Conservation (phyloP, 805 yeast species). For the Lachancea dasiensis region DNA sequence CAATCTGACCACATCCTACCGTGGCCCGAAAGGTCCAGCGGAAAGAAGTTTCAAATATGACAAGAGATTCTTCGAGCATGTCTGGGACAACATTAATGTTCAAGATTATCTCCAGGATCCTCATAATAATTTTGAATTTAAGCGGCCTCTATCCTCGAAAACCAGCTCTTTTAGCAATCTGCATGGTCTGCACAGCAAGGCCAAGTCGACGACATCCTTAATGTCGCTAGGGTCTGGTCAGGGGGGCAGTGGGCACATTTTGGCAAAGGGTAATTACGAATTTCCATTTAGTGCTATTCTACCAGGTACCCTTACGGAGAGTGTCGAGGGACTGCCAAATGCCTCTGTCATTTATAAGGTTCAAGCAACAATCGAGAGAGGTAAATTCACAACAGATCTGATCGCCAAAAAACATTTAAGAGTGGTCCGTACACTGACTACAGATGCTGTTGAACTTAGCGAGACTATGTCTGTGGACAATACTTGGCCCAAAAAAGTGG, state of each 20-base stretch:
- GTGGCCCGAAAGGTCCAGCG: slow-evolving; percentile 40
- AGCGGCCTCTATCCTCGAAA: slow-evolving; percentile 15
- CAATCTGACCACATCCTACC: slow-evolving; percentile 53
- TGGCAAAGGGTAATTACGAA: slow-evolving; percentile 76
- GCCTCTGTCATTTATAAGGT: slow-evolving; percentile 67
- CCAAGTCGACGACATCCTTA: slow-evolving; percentile 33
- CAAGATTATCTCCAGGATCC: slow-evolving; percentile 35
- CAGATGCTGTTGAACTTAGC: slow-evolving; percentile 80
- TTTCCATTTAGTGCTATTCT: slow-evolving; percentile 81
- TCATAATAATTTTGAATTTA: slow-evolving; percentile 20
- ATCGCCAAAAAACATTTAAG: slow-evolving; percentile 65
- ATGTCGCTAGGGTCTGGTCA: slow-evolving; percentile 28
- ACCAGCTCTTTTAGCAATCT: slow-evolving; percentile 19
- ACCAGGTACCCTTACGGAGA: slow-evolving; percentile 82
- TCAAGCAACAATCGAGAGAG: slow-evolving; percentile 77
- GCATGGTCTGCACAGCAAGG: slow-evolving; percentile 24
- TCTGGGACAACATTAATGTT: slow-evolving; percentile 67
- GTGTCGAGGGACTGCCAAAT: slow-evolving; percentile 84
- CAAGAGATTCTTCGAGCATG: slow-evolving; percentile 63
- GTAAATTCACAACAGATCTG: slow-evolving; percentile 64
- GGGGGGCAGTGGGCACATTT: slow-evolving; percentile 32
- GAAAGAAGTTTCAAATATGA: slow-evolving; percentile 49
- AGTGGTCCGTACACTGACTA: slow-evolving; percentile 77
- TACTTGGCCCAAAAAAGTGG: slow-evolving; percentile 92
- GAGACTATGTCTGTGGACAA: slow-evolving; percentile 93